Conservation (phyloP, 331 rosid genomes). For the Quercus tomentella region DNA sequence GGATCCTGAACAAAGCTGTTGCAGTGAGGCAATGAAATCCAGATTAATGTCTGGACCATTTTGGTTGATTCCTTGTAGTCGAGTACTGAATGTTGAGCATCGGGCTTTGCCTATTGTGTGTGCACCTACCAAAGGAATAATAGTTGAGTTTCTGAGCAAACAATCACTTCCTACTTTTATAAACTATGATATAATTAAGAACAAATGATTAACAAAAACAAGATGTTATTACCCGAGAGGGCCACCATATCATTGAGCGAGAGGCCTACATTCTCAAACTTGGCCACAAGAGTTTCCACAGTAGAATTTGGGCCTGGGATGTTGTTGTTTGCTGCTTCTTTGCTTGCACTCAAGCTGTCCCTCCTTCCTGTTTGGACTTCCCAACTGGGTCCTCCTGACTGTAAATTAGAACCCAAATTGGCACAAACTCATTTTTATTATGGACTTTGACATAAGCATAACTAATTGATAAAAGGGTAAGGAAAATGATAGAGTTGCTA, state of each 20-base stretch:
- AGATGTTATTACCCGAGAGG: constrained; percentile 56
- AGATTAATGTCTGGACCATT: constrained; percentile 21
- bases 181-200: neutral
- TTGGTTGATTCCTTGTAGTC: constrained; percentile 29
- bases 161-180: neutral
- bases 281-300: constrained; percentile 48
- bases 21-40: constrained; percentile 56
- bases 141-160: neutral
- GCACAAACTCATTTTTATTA: neutral
- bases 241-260: constrained; percentile 66
- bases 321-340: constrained; percentile 59
- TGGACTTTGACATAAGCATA: neutral
- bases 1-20: constrained; percentile 47
- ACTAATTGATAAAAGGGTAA: neutral
- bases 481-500: too few relatives aligned
- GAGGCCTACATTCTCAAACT: constrained; percentile 68
- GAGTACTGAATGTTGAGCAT: constrained; percentile 58
- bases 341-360: constrained; percentile 60
- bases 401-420: neutral
- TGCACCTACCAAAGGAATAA: constrained; percentile 36
- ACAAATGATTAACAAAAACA: neutral
- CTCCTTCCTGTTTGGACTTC: constrained; percentile 74
- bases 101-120: constrained; percentile 89
- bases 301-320: constrained; percentile 85
- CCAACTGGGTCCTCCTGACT: constrained; percentile 93